These are phyloP conservation scores for Chlorokybus atmophyticus DNA, from an alignment of 139 green algal species.

Conservation along the genomic window DNA sequence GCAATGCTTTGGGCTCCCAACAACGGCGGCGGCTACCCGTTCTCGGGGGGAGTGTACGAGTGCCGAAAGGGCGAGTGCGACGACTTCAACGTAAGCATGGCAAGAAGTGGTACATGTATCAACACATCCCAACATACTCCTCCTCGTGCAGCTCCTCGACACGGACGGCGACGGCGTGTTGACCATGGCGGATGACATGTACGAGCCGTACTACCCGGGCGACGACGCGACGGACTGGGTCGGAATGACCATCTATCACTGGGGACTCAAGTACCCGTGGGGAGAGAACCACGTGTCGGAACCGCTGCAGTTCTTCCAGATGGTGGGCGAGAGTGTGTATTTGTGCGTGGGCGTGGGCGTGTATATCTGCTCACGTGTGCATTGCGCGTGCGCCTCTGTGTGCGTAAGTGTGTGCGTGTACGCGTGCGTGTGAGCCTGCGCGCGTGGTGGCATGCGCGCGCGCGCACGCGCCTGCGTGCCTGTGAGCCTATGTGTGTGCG, in stretches of 20 bases:
- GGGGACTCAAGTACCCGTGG: constrained; percentile 6
- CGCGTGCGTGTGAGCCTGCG: too few relatives aligned
- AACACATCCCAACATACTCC: too few relatives aligned
- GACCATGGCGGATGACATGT: constrained; percentile 13
- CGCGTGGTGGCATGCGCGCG: too few relatives aligned
- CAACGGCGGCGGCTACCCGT: constrained; percentile 14
- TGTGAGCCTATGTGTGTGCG: too few relatives aligned
- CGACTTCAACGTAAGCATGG: constrained; percentile 5
- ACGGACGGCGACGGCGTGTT: constrained; percentile 11
- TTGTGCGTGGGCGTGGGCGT: too few relatives aligned
- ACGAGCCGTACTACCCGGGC: constrained; percentile 11
- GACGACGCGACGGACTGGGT: constrained; percentile 9
- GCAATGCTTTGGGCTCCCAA: constrained; percentile 15
- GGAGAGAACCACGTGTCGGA: not conserved
- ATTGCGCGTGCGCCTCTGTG: too few relatives aligned
- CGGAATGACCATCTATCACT: constrained; percentile 13
- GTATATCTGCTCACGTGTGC: too few relatives aligned
- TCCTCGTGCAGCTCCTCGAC: too few relatives aligned
- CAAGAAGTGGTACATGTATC: too few relatives aligned
- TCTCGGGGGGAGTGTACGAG: not conserved
- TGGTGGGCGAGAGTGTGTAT: constrained; percentile 1
- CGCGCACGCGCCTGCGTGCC: too few relatives aligned
- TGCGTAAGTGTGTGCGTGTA: too few relatives aligned
- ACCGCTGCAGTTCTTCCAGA: not conserved
- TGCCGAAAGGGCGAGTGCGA: not conserved